Base-by-base conservation (phyloP, 1,284 basidiomycete species). In the Papiliotrema terrestris region DNA sequence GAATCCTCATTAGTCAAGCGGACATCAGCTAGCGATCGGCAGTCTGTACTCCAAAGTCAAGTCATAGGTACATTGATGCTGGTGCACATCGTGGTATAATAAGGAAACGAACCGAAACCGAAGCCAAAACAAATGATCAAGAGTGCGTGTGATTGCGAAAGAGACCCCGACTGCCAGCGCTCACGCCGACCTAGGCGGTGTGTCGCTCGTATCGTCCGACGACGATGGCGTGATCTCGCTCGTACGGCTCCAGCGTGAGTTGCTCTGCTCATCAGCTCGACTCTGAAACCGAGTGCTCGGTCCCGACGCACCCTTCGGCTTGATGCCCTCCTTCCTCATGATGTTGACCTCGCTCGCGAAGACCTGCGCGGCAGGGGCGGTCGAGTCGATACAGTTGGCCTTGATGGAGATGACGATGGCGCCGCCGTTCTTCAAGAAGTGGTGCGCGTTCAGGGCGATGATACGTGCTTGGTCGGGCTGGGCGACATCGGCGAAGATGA, bases 391-490 rank as follows among this genome's bases (percentile, higher is more conserved):
- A 83, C 95, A 99, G 74, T 90, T 94, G 47, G 96, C 96, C 82
- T 99, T 99, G 85, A 99, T 97, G 56, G 94, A 98, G 69, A 99
- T 94, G 68, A 99, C 85, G 63, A 86, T 83, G 70, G 96, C 90
- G 3, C 96, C 95, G 43, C 84, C 85, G 77, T 96, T 88, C 80
- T 96, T 97, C 63, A 99, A 83, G 86, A 98, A 99, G 76, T 88
- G 87, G 69, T 97, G 88, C 1, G 95, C 90, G 79, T 98, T 98
- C 75, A 88, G 83, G 43, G 85, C 84, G 58, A 98, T 91, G 70
- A 96, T 95, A 80, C 91, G 89, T 2, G 94, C 94, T 81, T 99
- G 95, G 78, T 98, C 94, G 47, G 95, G 95, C 76, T 99, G 95
- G 2, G 95, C 95, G 56, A 99, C 88, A 77, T 99, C 96, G 57